Conservation (phyloP, 2,329 filamentous ascomycete species). For the Ascochyta clinopodiicola region DNA sequence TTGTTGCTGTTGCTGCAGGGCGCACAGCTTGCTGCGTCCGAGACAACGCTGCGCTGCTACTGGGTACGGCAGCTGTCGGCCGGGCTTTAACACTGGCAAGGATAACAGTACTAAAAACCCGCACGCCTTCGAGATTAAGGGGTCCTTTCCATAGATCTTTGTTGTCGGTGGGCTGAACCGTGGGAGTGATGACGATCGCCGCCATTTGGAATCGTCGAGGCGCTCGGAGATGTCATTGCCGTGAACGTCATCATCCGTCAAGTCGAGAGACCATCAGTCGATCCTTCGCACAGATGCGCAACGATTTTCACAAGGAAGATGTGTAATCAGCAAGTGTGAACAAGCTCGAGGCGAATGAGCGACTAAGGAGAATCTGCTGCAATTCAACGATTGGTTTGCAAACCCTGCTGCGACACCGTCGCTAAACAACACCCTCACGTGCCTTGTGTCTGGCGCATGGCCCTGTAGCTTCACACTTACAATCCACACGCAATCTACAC, state of each 20-base stretch:
- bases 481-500: no score
- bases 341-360: background rate
- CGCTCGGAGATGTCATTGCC: background rate
- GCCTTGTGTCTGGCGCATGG: no score
- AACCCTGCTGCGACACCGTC: no score
- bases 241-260: conserved; percentile 1
- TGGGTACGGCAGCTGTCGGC: conserved; percentile 21
- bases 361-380: background rate
- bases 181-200: background rate
- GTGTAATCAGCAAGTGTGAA: background rate
- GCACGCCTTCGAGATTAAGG: background rate
- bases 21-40: conserved; percentile 12
- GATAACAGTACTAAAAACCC: background rate
- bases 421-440: no score
- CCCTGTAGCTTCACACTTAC: no score
- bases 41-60: conserved; percentile 30
- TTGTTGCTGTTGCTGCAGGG: conserved; percentile 13
- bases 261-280: background rate
- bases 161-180: background rate
- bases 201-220: conserved; percentile 8
- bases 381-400: no score
- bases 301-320: background rate
- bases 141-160: background rate
- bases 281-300: background rate
- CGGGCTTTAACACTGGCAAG: background rate